Percentiles rank a stretch among this genome's conserved stretches.
Conservation (phyloP, 2,329 filamentous ascomycete genomes). For the Phaeosphaeria sp. region DNA sequence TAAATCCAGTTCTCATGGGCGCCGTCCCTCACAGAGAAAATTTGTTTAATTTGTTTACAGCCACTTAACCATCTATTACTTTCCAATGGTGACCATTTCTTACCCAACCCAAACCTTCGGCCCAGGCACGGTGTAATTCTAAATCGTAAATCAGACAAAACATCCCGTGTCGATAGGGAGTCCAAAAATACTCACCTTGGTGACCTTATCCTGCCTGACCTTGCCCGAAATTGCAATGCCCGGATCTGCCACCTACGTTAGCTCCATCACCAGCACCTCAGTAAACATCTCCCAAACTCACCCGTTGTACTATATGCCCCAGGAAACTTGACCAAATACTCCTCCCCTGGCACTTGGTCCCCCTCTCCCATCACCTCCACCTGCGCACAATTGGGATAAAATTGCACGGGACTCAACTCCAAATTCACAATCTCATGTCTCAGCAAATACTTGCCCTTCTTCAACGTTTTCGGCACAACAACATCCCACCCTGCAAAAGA, state of each 20-base stretch:
- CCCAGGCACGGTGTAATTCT: not conserved
- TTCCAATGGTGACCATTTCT: not conserved
- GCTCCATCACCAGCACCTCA: not conserved
- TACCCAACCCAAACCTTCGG: not conserved
- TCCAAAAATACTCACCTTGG: not conserved
- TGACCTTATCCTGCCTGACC: not conserved
- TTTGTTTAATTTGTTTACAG: too few species aligned
- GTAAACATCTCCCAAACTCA: not conserved
- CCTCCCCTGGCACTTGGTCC: not conserved
- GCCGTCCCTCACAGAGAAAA: too few species aligned
- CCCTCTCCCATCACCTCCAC: not conserved
- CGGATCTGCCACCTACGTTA: not conserved
- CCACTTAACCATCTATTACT: too few species aligned
- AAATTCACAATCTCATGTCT: constrained; percentile 1
- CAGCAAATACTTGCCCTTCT: not conserved
- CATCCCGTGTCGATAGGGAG: not conserved
- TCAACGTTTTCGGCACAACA: not conserved
- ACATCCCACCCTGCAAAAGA: too few species aligned
- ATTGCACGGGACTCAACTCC: not conserved
- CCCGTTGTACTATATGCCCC: not conserved
- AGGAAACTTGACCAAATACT: constrained; percentile 1
- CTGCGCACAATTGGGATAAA: constrained; percentile 1
- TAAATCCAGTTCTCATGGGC: too few species aligned
- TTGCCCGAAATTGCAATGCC: not conserved
- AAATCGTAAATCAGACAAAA: not conserved